phyloP scores from a whole-genome alignment of 106 monocot genomes.

The Apostasia ramifera region DNA sequence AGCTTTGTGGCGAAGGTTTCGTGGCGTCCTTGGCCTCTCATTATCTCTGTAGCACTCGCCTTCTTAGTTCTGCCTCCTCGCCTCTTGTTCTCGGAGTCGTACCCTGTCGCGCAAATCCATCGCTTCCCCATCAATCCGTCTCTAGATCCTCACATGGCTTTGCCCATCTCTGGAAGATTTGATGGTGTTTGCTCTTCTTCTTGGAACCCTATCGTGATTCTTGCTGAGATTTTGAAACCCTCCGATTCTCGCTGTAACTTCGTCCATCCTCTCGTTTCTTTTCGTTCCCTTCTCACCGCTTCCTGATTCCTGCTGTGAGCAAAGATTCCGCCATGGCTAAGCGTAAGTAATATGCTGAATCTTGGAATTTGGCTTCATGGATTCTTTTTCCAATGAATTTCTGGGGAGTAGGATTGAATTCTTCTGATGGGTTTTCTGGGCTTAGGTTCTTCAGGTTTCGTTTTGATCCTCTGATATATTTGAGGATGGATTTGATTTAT shows the following conservation, averaged over 20 bases:
- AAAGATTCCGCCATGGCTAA: conserved; percentile 5
- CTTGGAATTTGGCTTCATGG: not conserved
- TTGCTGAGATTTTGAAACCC: conserved; percentile 1
- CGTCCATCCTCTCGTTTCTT: not conserved
- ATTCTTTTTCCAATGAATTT: not conserved
- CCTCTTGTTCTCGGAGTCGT: too few relatives aligned
- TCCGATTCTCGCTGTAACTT: not conserved
- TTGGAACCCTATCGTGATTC: not conserved
- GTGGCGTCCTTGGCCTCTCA: too few relatives aligned
- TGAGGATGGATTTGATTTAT: too few relatives aligned
- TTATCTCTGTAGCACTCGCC: too few relatives aligned
- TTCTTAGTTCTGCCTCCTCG: too few relatives aligned
- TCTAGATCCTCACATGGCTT: conserved; percentile 1
- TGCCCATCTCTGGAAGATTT: not conserved
- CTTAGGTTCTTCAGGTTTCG: not conserved
- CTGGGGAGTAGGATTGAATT: not conserved
- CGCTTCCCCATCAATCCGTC: not conserved
- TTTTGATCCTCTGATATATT: not conserved
- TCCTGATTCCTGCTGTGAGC: conserved; percentile 1
- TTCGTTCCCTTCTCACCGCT: not conserved
- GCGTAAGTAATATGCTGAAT: not conserved
- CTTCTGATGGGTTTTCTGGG: not conserved
- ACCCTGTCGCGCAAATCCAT: not conserved
- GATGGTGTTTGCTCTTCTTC: conserved; percentile 2
- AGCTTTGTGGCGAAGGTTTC: too few relatives aligned